Base-by-base conservation (phyloP, 1,284 basidiomycete species). In the Cystobasidium slooffiae region DNA sequence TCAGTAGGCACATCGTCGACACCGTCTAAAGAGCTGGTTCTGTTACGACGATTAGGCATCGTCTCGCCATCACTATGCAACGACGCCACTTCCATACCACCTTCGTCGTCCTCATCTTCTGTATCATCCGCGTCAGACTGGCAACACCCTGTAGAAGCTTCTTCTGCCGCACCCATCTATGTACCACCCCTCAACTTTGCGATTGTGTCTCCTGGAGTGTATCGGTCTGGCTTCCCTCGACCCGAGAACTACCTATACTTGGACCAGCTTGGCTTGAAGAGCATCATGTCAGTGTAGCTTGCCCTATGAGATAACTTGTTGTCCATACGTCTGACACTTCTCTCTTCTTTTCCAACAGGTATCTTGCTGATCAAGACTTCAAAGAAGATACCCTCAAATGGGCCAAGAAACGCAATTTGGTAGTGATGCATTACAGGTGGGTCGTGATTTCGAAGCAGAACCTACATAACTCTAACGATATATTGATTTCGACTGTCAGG, bases 231-330 rank as follows among this genome's bases (percentile, higher is more conserved):
- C 9, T 86, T 86, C 74, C 86, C 86, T 14, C 84, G 84, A 74
- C 84, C 84, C 77, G 82, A 85, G 74, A 85, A 87, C 78, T 87
- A 86, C 77, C 80, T 82, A 44, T 87, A 86, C 76, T 81, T 87
- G 74, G 82, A 84, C 75, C 84, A 83, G 43, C 81, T 87, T 51
- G 81, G 83, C 55, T 78, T 87, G n/a, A 85, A 85, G 75, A 86
- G 84, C 49, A 85, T 87, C 18, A 79, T 87, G 84, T 84, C 75
- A 76, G 83, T 81, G 8, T 20, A 10, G 9, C 9, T 24, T 39
- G 41, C 20, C 31, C 31, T 2, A 24, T 55, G 4, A 47, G n/a
- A 46, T 5, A 18, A 46, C 8, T 62, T 16, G 14, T 8, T 20
- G 24, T 49, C 16, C 7, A n/a, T 10, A 22, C 20, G 20, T 41